A percentile compares a stretch with the other conserved stretches of the same genome.
phyloP scores from a whole-genome alignment of 2,329 filamentous ascomycete genomes.

The Thermochaetoides dissita region DNA sequence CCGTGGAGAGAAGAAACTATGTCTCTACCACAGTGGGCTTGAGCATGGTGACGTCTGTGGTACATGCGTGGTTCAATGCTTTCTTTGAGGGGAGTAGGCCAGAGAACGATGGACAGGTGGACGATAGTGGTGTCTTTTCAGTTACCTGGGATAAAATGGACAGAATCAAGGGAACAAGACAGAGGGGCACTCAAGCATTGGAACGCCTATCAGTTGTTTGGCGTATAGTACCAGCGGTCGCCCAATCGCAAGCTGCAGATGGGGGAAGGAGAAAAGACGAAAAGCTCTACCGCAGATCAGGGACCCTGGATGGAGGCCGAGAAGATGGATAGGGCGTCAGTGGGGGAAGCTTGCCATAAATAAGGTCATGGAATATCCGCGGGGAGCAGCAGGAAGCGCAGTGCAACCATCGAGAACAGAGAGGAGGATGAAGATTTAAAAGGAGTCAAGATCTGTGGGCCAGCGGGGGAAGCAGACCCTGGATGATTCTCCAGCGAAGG shows the following conservation, averaged over 20 bases:
- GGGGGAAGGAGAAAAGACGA: no score
- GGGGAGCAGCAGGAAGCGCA: slow-evolving; percentile 3
- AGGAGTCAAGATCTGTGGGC: slow-evolving; percentile 20
- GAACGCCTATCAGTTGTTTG: slow-evolving; percentile 79
- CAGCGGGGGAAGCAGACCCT: slow-evolving; percentile 15
- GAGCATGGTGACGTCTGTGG: slow-evolving; percentile 83
- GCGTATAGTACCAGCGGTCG: no score
- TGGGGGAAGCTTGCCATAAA: slow-evolving; percentile 57
- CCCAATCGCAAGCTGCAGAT: no score
- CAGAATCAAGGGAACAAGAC: slow-evolving; percentile 77
- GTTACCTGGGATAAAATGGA: slow-evolving; percentile 62
- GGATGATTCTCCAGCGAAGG: slow-evolving; percentile 4
- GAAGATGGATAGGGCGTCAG: no score
- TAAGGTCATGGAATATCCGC: background rate
- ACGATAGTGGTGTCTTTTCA: slow-evolving; percentile 50
- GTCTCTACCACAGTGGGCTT: slow-evolving; percentile 62
- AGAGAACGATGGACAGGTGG: slow-evolving; percentile 49
- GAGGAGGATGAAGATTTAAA: slow-evolving; percentile 14
- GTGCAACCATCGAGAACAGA: slow-evolving; percentile 1
- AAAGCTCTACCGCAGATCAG: no score
- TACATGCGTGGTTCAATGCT: slow-evolving; percentile 93
- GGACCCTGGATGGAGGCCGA: background rate
- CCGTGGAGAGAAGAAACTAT: slow-evolving; percentile 74
- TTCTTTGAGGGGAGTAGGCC: slow-evolving; percentile 78
- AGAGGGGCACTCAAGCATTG: slow-evolving; percentile 68